phyloP scores from a whole-genome alignment of 2,329 filamentous ascomycete genomes.

The Ascochyta fabae region DNA sequence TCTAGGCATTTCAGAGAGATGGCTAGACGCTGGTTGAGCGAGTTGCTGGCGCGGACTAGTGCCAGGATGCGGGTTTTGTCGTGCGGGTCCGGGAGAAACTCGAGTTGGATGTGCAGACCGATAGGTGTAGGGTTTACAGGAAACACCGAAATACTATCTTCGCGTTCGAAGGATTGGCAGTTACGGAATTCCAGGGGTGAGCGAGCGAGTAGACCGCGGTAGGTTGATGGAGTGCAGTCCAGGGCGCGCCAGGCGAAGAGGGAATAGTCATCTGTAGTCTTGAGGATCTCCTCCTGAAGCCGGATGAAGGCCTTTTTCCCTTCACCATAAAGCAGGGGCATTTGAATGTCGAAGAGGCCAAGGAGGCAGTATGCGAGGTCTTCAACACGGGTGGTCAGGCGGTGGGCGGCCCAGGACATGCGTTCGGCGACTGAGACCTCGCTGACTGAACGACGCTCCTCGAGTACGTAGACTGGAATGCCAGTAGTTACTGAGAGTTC shows the following conservation, averaged over 20 bases:
- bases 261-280: constrained; percentile 37
- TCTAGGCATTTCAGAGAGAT: constrained; percentile 33
- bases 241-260: constrained; percentile 34
- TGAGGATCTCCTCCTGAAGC: constrained; percentile 39
- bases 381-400: constrained; percentile 37
- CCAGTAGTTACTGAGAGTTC: constrained; percentile 34
- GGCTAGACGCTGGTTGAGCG: constrained; percentile 32
- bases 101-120: constrained; percentile 32
- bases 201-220: constrained; percentile 35
- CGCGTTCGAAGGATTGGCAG: constrained; percentile 30
- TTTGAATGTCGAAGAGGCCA: constrained; percentile 42
- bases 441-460: constrained; percentile 22
- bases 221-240: constrained; percentile 22
- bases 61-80: constrained; percentile 25
- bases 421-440: constrained; percentile 35
- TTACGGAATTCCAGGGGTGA: constrained; percentile 30
- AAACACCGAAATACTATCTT: constrained; percentile 25
- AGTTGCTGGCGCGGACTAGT: constrained; percentile 30
- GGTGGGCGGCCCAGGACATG: constrained; percentile 39
- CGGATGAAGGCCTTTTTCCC: constrained; percentile 37
- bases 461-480: constrained; percentile 31
- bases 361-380: constrained; percentile 41
- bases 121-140: constrained; percentile 30
- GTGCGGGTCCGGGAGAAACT: constrained; percentile 26
- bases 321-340: constrained; percentile 40